Percentiles rank a stretch among this genome's conserved stretches.
Conservation (phyloP, 495 filamentous ascomycete species). For the Hypoxylon rickii region DNA sequence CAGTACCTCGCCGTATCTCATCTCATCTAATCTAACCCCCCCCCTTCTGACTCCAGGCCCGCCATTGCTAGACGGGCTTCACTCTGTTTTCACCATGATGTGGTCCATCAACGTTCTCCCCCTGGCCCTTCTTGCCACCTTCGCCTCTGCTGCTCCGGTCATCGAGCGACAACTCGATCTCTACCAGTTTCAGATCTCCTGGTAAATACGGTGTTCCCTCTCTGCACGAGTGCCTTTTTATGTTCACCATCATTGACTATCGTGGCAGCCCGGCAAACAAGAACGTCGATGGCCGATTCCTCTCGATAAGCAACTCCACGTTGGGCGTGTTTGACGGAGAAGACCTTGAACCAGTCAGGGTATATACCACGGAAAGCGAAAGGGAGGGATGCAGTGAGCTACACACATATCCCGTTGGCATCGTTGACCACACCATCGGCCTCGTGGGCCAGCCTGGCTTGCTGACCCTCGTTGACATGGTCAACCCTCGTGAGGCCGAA, state of each 20-base stretch:
- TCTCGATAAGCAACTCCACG: constrained; percentile 27
- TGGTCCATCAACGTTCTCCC: constrained; percentile 28
- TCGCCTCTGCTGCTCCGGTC: constrained; percentile 28
- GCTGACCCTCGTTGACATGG: constrained; percentile 40
- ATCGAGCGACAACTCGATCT: constrained; percentile 31
- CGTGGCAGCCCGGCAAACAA: constrained; percentile 23
- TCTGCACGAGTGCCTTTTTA: neutral
- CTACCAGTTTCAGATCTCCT: constrained; percentile 36
- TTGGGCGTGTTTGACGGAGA: constrained; percentile 31
- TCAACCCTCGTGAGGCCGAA: constrained; percentile 37
- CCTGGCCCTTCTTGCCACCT: constrained; percentile 31
- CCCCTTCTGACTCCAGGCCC: too few species aligned
- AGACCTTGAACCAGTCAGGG: constrained; percentile 16
- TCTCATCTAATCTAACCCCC: too few species aligned
- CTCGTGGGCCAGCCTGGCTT: constrained; percentile 43
- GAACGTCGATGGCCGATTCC: constrained; percentile 32
- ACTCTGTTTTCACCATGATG: constrained; percentile 31
- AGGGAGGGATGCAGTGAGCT: constrained; percentile 38
- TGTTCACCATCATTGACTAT: constrained; percentile 3
- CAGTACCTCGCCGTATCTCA: neutral
- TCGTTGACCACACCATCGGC: constrained; percentile 41
- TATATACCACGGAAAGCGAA: constrained; percentile 28
- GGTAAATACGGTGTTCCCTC: constrained; percentile 24
- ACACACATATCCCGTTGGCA: constrained; percentile 41
- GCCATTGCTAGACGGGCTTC: too few species aligned